phyloP scores from a whole-genome alignment of 2,329 filamentous ascomycete genomes.

The Ophiostoma novo-ulmi region DNA sequence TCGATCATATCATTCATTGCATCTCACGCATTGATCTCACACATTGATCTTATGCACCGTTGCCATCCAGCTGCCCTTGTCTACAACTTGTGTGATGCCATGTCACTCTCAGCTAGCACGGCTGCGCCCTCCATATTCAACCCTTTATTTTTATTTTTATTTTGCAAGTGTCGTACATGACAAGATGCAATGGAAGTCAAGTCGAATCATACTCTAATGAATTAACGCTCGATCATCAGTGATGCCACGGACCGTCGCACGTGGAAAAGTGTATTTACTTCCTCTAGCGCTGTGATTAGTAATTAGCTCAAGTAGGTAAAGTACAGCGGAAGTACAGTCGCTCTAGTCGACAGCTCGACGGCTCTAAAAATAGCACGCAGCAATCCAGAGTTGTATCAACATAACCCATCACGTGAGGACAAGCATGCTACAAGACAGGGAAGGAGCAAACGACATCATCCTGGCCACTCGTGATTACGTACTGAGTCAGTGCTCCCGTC shows the following conservation, averaged over 20 bases:
- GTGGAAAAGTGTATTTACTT: slow-evolving; percentile 7
- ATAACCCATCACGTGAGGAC: not conserved
- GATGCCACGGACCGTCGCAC: not conserved
- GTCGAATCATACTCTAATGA: not conserved
- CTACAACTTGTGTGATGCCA: not conserved
- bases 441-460: not conserved
- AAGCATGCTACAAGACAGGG: not conserved
- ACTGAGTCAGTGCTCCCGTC: not conserved
- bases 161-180: not conserved
- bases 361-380: not conserved
- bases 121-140: not conserved
- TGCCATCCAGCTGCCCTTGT: not conserved
- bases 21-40: not conserved
- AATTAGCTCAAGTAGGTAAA: not conserved
- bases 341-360: no score
- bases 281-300: not conserved
- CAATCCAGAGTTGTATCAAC: no score
- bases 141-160: not conserved
- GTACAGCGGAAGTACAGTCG: not conserved
- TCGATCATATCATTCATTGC: not conserved
- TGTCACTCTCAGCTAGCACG: not conserved
- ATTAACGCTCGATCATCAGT: not conserved
- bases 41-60: not conserved
- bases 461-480: not conserved
- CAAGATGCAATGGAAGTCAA: not conserved